Evolutionary conservation across 371 early-diverging fungal genomes (phyloP).

Genomic region (Zopfochytrium polystomum): DNA sequence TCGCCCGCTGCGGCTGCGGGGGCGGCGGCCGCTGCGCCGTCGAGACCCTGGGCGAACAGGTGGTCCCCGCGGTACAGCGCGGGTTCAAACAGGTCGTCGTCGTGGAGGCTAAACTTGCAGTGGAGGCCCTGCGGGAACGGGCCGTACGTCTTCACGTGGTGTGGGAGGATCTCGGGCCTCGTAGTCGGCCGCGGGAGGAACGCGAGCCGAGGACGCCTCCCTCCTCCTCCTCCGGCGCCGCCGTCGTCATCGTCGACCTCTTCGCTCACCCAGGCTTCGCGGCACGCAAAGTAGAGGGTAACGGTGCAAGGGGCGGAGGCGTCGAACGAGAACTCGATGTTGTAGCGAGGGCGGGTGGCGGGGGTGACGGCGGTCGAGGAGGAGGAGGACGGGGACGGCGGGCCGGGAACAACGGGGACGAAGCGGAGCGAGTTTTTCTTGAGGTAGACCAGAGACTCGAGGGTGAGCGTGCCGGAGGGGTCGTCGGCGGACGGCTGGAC

Average conservation of each 20-base stretch:
- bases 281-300: conserved; percentile 11
- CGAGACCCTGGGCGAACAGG: background rate
- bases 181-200: background rate
- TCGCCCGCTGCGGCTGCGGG: background rate
- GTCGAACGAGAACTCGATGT: conserved; percentile 25
- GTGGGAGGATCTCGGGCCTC: background rate
- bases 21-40: background rate
- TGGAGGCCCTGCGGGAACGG: conserved; percentile 23
- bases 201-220: background rate
- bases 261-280: conserved; percentile 10
- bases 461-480: conserved; percentile 10
- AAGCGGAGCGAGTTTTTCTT: conserved; percentile 18
- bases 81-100: conserved; percentile 14
- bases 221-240: background rate
- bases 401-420: conserved; percentile 11
- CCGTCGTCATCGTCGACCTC: background rate
- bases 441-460: conserved; percentile 19
- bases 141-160: conserved; percentile 19
- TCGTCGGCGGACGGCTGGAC: conserved; percentile 15
- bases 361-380: background rate
- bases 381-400: conserved; percentile 9
- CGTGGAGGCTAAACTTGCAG: conserved; percentile 16
- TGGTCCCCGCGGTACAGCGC: conserved; percentile 9
- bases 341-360: background rate
- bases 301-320: conserved; percentile 16